Conservation (phyloP, 1,284 basidiomycete genomes). For the Spongispora temasekensis region DNA sequence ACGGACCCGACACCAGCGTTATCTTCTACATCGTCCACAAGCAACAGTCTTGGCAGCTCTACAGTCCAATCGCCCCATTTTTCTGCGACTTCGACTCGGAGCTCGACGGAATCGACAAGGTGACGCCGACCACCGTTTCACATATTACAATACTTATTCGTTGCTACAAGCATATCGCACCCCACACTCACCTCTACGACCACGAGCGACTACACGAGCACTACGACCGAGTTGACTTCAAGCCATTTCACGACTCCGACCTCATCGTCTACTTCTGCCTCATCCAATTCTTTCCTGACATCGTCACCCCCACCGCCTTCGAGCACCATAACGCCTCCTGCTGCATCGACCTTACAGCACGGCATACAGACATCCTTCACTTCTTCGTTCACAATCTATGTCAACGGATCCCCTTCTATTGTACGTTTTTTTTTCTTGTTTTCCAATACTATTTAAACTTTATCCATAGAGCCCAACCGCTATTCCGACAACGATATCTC, state of each 20-base stretch:
- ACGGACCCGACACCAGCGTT: neutral
- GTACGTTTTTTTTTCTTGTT: conserved; percentile 14
- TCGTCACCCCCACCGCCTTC: conserved; percentile 4
- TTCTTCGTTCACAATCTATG: conserved; percentile 18
- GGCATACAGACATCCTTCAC: conserved; percentile 18
- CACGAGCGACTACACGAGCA: neutral
- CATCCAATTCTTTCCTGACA: conserved; percentile 1
- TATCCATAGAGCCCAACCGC: conserved; percentile 13
- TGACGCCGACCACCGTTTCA: neutral
- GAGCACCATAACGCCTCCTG: conserved; percentile 1
- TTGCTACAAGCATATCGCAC: conserved; percentile 4
- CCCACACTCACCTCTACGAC: conserved; percentile 1
- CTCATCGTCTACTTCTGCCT: neutral
- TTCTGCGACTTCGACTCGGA: conserved; percentile 7
- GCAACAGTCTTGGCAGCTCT: neutral
- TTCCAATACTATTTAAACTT: too few species aligned
- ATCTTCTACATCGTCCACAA: neutral
- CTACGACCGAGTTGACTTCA: neutral
- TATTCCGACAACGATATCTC: conserved; percentile 21
- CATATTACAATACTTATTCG: neutral
- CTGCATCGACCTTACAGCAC: conserved; percentile 5
- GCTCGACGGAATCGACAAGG: conserved; percentile 18
- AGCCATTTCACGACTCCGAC: conserved; percentile 5
- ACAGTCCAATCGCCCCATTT: neutral
- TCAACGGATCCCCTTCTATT: conserved; percentile 14